Percentiles rank a stretch among this genome's conserved stretches.
Conservation (phyloP, 2,329 filamentous ascomycete species). For the Ceratocystis cacaofunesta region DNA sequence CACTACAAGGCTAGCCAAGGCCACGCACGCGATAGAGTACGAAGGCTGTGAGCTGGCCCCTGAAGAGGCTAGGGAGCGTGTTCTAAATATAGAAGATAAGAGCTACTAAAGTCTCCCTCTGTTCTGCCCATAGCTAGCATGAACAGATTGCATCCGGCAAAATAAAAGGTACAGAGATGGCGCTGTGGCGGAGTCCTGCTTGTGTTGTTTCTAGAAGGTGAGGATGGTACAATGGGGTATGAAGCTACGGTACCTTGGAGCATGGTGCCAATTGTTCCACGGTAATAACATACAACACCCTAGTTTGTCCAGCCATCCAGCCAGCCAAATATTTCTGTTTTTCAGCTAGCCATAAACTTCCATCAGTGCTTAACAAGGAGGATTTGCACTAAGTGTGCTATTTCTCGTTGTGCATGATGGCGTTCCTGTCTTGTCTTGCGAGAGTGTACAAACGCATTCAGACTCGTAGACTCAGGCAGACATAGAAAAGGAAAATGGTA, state of each 20-base stretch:
- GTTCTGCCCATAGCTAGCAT: background rate
- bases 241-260: too few relatives aligned
- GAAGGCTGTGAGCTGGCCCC: background rate
- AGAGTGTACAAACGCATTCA: background rate
- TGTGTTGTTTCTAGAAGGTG: background rate
- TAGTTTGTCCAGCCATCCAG: slow-evolving; percentile 1
- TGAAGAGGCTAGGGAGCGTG: background rate
- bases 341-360: background rate
- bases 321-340: background rate
- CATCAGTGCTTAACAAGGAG: too few relatives aligned
- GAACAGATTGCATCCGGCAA: background rate
- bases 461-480: too few relatives aligned
- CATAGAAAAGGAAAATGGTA: background rate
- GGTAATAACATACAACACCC: background rate
- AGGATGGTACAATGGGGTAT: background rate
- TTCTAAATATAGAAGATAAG: background rate
- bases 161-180: background rate
- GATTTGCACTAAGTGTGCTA: too few relatives aligned
- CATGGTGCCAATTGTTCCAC: background rate
- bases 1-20: background rate
- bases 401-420: too few relatives aligned
- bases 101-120: background rate
- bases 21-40: background rate
- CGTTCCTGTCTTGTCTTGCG: too few relatives aligned
- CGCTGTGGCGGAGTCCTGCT: background rate